Evolutionary conservation across 2,329 filamentous ascomycete species (phyloP).

Genomic region (Aspergillus sojae): DNA sequence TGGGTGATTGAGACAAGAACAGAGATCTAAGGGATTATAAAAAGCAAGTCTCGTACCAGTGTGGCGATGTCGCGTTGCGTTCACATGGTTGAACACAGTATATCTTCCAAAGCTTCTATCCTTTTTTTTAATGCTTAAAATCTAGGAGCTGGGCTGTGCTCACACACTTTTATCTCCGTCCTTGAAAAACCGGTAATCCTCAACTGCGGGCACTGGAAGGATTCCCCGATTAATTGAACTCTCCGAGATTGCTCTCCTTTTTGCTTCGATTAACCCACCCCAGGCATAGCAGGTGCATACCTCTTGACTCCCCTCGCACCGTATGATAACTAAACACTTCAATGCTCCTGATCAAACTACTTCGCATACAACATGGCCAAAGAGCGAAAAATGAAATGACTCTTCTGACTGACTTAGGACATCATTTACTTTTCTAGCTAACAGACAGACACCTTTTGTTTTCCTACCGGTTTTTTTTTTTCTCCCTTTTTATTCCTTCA

Average conservation of each 20-base stretch:
- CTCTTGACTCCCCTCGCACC: too few species aligned
- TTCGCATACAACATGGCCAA: not conserved
- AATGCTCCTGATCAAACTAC: not conserved
- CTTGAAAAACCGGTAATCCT: not conserved
- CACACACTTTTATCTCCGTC: not conserved
- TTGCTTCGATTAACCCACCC: not conserved
- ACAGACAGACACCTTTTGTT: constrained; percentile 27
- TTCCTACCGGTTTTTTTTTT: not conserved
- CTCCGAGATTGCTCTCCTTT: not conserved
- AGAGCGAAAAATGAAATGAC: not conserved
- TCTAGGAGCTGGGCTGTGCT: not conserved
- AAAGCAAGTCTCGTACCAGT: constrained; percentile 7
- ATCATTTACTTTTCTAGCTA: constrained; percentile 11
- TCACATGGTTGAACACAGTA: not conserved
- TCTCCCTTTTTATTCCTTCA: not conserved
- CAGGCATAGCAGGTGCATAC: not conserved
- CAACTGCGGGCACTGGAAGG: not conserved
- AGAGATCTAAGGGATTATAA: constrained; percentile 49
- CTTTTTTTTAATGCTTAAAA: not conserved
- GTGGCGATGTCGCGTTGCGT: not conserved
- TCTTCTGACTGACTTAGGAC: not conserved
- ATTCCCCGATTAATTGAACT: not conserved
- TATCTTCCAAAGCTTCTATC: not conserved
- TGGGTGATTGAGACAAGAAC: constrained; percentile 50
- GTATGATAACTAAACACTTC: not conserved